These are phyloP conservation scores for Helotiales sp. DNA, from an alignment of 2,329 filamentous ascomycete genomes.

Conservation along the genomic window DNA sequence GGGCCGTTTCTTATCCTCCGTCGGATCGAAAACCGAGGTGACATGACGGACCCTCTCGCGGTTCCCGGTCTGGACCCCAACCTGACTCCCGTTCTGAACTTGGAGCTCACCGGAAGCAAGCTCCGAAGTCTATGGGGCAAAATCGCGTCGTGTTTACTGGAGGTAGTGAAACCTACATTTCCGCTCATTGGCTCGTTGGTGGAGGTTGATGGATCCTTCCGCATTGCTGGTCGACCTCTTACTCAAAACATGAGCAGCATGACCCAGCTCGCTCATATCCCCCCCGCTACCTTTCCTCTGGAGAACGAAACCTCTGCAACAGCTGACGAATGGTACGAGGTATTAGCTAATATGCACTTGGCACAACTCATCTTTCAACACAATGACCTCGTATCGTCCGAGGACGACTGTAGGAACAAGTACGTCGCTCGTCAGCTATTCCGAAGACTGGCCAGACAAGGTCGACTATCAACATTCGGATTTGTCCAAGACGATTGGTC, in stretches of 20 bases:
- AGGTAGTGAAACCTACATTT: constrained; percentile 26
- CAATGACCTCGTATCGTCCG: constrained; percentile 46
- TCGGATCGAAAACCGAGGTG: constrained; percentile 20
- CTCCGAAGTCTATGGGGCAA: constrained; percentile 22
- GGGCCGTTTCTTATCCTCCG: constrained; percentile 28
- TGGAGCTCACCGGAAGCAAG: constrained; percentile 28
- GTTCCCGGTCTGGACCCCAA: constrained; percentile 38
- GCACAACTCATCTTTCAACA: constrained; percentile 49
- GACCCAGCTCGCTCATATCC: constrained; percentile 28
- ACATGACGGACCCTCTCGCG: constrained; percentile 15
- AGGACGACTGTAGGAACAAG: constrained; percentile 50
- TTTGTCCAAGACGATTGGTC: constrained; percentile 42
- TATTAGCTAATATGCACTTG: constrained; percentile 44
- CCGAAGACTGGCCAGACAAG: constrained; percentile 42
- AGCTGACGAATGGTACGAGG: constrained; percentile 25
- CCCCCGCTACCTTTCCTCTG: constrained; percentile 19
- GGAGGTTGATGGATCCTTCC: constrained; percentile 16
- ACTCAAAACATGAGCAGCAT: constrained; percentile 33
- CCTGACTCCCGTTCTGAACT: constrained; percentile 40
- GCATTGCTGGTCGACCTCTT: constrained; percentile 22
- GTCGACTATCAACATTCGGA: constrained; percentile 31
- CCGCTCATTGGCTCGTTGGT: constrained; percentile 27
- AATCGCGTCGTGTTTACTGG: constrained; percentile 21
- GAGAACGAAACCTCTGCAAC: constrained; percentile 19
- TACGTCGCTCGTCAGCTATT: constrained; percentile 49